These are phyloP conservation scores for Gamarada debralockiae DNA, from an alignment of 495 filamentous ascomycete genomes.

Conservation along the genomic window DNA sequence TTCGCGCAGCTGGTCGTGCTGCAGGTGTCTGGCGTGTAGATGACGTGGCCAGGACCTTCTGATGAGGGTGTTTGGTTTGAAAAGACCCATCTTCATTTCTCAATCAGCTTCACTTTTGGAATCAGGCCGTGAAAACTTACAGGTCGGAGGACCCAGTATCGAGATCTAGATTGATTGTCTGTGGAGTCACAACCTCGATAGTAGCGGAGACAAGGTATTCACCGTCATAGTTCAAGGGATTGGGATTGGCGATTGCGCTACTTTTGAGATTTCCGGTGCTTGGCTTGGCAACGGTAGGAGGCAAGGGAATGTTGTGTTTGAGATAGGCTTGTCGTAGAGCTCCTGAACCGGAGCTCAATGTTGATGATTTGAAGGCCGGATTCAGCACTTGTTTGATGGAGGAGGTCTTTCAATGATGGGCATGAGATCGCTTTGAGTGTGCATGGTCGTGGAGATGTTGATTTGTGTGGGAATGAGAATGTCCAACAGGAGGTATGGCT, in stretches of 20 bases:
- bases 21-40: slow-evolving; percentile 49
- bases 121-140: slow-evolving; percentile 37
- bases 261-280: slow-evolving; percentile 32
- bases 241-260: slow-evolving; percentile 51
- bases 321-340: slow-evolving; percentile 1
- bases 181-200: slow-evolving; percentile 51
- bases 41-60: slow-evolving; percentile 50
- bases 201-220: slow-evolving; percentile 47
- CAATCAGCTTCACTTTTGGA: not conserved
- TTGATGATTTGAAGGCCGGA: not conserved
- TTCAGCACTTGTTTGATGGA: not conserved
- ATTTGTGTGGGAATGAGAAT: too few relatives aligned
- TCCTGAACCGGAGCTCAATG: not conserved
- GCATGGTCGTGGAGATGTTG: too few relatives aligned
- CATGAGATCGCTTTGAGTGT: not conserved
- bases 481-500: too few relatives aligned
- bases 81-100: slow-evolving; percentile 44
- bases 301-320: not conserved
- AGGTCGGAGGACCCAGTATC: slow-evolving; percentile 59
- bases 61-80: slow-evolving; percentile 39
- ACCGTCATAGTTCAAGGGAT: slow-evolving; percentile 47
- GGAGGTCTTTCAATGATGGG: too few relatives aligned
- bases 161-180: slow-evolving; percentile 52
- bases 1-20: slow-evolving; percentile 38
- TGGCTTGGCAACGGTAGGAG: not conserved